Evolutionary conservation across 73 alveolate species (phyloP).

Genomic region (Diophrys sp.): DNA sequence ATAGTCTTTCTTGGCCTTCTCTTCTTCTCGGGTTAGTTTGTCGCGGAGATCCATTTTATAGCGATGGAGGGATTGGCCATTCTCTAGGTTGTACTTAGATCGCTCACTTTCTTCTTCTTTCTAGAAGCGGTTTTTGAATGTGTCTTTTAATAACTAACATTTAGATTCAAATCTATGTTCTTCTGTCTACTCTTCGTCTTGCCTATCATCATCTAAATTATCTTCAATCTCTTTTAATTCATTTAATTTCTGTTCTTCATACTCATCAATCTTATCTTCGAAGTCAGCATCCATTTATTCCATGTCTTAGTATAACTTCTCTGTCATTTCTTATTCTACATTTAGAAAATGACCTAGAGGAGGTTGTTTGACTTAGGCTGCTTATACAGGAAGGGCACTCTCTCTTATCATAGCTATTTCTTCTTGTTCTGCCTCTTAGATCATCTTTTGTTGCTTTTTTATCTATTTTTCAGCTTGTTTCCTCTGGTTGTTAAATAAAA

Average conservation of each 20-base stretch:
- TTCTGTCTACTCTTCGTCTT: neutral
- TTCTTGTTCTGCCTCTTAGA: constrained; percentile 1
- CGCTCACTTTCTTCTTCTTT: neutral
- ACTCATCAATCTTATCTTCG: constrained; percentile 21
- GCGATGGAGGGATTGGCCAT: neutral
- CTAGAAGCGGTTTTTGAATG: neutral
- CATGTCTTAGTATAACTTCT: constrained; percentile 1
- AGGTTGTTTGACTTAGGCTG: neutral
- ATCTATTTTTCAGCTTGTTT: constrained; percentile 30
- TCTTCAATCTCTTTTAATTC: constrained; percentile 1
- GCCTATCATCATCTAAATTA: neutral
- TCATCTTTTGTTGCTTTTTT: neutral
- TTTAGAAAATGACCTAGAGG: neutral
- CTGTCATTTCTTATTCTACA: constrained; percentile 4
- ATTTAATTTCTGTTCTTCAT: constrained; percentile 12
- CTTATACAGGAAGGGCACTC: neutral
- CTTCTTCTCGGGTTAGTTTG: neutral
- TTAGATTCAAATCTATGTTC: neutral
- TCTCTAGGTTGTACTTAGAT: neutral
- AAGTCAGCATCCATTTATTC: constrained; percentile 4
- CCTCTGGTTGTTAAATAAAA: constrained; percentile 12
- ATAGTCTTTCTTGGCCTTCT: neutral
- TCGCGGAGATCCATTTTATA: neutral
- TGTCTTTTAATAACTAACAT: neutral
- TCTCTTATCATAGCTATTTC: constrained; percentile 3